Evolutionary conservation across 495 filamentous ascomycete species (phyloP).

Genomic region (Talaromyces trachyspermus): DNA sequence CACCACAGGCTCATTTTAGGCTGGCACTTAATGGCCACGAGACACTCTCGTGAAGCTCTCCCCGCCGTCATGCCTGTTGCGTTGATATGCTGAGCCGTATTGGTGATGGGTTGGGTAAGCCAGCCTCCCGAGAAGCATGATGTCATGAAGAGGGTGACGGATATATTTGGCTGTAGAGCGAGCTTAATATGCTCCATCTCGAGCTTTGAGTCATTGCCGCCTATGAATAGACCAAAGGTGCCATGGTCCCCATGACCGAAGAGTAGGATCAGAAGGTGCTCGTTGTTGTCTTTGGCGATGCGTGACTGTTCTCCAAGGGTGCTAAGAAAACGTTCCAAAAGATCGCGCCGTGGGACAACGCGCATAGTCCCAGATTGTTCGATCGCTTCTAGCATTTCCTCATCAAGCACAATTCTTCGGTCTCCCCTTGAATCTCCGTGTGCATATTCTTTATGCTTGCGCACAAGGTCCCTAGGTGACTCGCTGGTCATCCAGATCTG

Average conservation of each 20-base stretch:
- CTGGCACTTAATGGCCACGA: neutral
- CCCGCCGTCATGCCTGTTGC: conserved; percentile 6
- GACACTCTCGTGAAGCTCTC: neutral
- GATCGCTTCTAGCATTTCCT: too few species aligned
- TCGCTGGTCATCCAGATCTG: too few species aligned
- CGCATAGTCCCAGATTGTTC: conserved; percentile 4
- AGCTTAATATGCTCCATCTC: conserved; percentile 8
- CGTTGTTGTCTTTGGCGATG: neutral
- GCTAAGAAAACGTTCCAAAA: conserved; percentile 6
- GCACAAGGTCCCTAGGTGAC: too few species aligned
- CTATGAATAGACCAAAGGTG: conserved; percentile 5
- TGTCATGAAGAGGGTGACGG: conserved; percentile 14
- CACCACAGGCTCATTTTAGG: neutral
- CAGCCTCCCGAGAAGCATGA: conserved; percentile 17
- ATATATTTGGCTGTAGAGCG: neutral
- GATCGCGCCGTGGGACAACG: neutral
- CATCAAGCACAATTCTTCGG: too few species aligned
- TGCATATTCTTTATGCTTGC: too few species aligned
- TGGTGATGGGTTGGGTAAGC: conserved; percentile 6
- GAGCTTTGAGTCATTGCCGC: conserved; percentile 3
- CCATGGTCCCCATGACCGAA: conserved; percentile 11
- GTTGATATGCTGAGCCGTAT: conserved; percentile 5
- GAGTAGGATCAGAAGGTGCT: conserved; percentile 10
- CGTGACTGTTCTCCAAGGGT: too few species aligned
- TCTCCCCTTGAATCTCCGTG: too few species aligned